Percentiles rank a stretch among this genome's conserved stretches.
These are phyloP conservation scores for Taphrina pruni DNA, from an alignment of 1,139 yeast species.

Conservation along the genomic window DNA sequence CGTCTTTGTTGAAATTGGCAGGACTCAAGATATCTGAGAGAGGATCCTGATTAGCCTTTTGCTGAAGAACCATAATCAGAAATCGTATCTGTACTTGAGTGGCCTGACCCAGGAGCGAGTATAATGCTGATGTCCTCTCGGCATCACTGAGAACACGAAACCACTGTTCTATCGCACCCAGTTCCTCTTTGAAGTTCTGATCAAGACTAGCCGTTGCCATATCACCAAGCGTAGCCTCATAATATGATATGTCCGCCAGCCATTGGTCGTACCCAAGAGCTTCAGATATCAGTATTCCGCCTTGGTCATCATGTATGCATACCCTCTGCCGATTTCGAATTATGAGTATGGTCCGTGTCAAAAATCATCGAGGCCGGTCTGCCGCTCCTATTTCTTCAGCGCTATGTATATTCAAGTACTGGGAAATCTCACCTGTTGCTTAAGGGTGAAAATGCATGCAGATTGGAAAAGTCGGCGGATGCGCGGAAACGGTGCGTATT, in stretches of 20 bases:
- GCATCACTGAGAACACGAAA: conserved; percentile 52
- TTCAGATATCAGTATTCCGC: not conserved
- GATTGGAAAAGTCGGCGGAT: conserved; percentile 30
- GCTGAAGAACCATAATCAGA: conserved; percentile 53
- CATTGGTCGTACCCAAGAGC: conserved; percentile 50
- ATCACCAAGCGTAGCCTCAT: conserved; percentile 51
- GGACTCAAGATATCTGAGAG: conserved; percentile 49
- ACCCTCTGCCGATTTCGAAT: conserved; percentile 20
- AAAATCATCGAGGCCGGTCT: conserved; percentile 39
- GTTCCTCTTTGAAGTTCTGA: conserved; percentile 50
- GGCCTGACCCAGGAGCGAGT: conserved; percentile 52
- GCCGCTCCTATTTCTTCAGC: conserved; percentile 23
- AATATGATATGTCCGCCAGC: conserved; percentile 52
- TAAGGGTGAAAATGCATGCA: conserved; percentile 35
- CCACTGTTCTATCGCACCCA: conserved; percentile 53
- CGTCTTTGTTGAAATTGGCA: conserved; percentile 46
- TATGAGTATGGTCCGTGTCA: conserved; percentile 5
- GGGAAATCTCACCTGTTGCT: conserved; percentile 18
- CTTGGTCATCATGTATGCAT: not conserved
- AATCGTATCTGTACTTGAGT: conserved; percentile 54
- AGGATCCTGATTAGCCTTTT: conserved; percentile 50
- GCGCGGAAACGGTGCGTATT: conserved; percentile 35
- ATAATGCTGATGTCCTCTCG: conserved; percentile 54
- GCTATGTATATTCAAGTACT: not conserved
- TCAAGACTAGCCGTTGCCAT: conserved; percentile 52